These are phyloP conservation scores for Eucommia ulmoides DNA, from an alignment of 257 asterid genomes.

Conservation along the genomic window DNA sequence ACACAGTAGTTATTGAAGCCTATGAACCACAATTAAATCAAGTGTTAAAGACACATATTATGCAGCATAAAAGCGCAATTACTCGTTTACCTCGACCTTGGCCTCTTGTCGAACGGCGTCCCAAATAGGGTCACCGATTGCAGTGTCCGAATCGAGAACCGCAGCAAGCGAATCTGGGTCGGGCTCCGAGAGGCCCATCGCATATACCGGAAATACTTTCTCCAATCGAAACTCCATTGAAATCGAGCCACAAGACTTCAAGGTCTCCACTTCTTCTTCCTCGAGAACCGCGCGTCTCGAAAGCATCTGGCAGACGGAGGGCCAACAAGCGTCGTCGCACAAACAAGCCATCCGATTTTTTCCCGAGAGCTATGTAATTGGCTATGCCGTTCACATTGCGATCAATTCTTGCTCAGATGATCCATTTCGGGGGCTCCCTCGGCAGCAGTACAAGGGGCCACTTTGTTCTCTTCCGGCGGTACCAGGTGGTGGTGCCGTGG, in stretches of 20 bases:
- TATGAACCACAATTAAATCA: no score
- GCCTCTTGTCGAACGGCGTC: constrained; percentile 28
- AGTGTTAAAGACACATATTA: no score
- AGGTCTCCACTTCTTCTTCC: background rate
- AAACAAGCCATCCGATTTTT: constrained; percentile 21
- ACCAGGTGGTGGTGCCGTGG: no score
- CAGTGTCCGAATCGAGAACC: constrained; percentile 22
- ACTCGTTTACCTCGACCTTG: constrained; percentile 31
- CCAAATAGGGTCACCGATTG: constrained; percentile 42
- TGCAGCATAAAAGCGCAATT: no score
- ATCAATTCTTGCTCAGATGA: no score
- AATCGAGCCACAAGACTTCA: constrained; percentile 7
- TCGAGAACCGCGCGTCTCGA: constrained; percentile 7
- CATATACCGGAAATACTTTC: constrained; percentile 34
- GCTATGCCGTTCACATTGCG: no score
- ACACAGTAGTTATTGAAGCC: no score
- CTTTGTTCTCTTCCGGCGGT: no score
- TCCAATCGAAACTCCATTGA: constrained; percentile 14
- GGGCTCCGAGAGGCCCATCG: constrained; percentile 29
- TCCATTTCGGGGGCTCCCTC: no score
- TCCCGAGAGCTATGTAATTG: no score
- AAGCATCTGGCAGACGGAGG: constrained; percentile 14
- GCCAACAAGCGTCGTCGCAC: constrained; percentile 18
- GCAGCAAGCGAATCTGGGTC: constrained; percentile 29
- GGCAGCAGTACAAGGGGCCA: no score